Percentiles rank a stretch among this genome's conserved stretches.
Conservation (phyloP, 1,139 yeast species). For the Spencermartinsiella ligniputridi region DNA sequence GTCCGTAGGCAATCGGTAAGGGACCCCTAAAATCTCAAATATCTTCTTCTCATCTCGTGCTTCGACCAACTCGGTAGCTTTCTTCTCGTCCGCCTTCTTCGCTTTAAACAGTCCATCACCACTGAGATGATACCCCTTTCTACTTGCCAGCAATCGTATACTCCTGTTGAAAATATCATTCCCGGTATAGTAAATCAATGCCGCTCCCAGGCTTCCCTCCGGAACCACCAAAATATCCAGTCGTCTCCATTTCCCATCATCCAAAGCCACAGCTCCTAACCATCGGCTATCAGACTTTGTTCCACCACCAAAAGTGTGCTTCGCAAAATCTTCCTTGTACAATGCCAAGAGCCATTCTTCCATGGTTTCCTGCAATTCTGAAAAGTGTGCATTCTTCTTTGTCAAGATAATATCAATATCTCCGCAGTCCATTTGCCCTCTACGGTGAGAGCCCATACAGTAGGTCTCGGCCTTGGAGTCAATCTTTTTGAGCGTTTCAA, state of each 20-base stretch:
- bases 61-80: constrained; percentile 37
- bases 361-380: constrained; percentile 31
- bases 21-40: constrained; percentile 44
- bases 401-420: constrained; percentile 58
- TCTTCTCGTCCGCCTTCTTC: constrained; percentile 12
- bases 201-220: constrained; percentile 49
- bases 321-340: constrained; percentile 32
- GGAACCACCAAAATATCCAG: constrained; percentile 53
- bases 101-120: constrained; percentile 45
- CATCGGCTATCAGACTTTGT: constrained; percentile 25
- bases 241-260: constrained; percentile 43
- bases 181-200: constrained; percentile 56
- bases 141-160: constrained; percentile 44
- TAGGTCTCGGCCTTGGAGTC: constrained; percentile 39
- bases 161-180: constrained; percentile 52
- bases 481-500: constrained; percentile 32
- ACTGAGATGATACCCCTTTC: constrained; percentile 44
- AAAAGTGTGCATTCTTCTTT: constrained; percentile 23
- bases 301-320: constrained; percentile 30
- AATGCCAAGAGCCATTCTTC: constrained; percentile 32
- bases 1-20: constrained; percentile 44
- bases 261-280: constrained; percentile 35
- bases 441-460: constrained; percentile 54
- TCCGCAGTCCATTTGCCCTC: constrained; percentile 49
- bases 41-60: constrained; percentile 45